Evolutionary conservation across 441 rosid species (phyloP).

Genomic region (Daphne laureola): DNA sequence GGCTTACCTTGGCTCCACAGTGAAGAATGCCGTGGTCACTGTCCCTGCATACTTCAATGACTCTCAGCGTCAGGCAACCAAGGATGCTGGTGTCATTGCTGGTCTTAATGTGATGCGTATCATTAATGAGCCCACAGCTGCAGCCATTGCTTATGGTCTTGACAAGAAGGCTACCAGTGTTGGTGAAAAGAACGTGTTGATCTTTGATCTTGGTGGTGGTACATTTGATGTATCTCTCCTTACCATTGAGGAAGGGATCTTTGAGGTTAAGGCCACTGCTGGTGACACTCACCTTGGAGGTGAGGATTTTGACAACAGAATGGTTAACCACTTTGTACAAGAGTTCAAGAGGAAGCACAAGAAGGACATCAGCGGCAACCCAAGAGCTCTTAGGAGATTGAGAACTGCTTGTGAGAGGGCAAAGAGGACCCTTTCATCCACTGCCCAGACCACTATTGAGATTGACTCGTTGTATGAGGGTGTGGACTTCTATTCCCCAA

Average conservation of each 20-base stretch:
- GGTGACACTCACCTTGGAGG: slow-evolving; percentile 57
- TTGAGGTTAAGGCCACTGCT: slow-evolving; percentile 52
- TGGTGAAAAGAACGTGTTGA: slow-evolving; percentile 52
- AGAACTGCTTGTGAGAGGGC: slow-evolving; percentile 57
- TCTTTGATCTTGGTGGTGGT: slow-evolving; percentile 58
- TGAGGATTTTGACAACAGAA: slow-evolving; percentile 54
- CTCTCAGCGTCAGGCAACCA: slow-evolving; percentile 56
- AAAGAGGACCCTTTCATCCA: slow-evolving; percentile 56
- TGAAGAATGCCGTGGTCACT: slow-evolving; percentile 54
- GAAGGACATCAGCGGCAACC: slow-evolving; percentile 51
- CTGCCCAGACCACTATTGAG: slow-evolving; percentile 51
- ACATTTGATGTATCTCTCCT: slow-evolving; percentile 61
- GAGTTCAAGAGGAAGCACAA: slow-evolving; percentile 59
- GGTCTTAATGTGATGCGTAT: slow-evolving; percentile 57
- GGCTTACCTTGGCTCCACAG: slow-evolving; percentile 41
- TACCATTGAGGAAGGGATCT: slow-evolving; percentile 53
- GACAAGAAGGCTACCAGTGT: slow-evolving; percentile 54
- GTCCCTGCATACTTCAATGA: slow-evolving; percentile 59
- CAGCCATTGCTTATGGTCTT: slow-evolving; percentile 53
- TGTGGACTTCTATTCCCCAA: slow-evolving; percentile 43
- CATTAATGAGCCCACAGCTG: slow-evolving; percentile 54
- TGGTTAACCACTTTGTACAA: slow-evolving; percentile 64
- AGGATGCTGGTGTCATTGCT: slow-evolving; percentile 58
- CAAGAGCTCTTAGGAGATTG: slow-evolving; percentile 53
- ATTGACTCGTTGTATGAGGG: slow-evolving; percentile 55